Evolutionary conservation across 345 rosid genomes (phyloP), one percentile per base, ranked within the genome.

Genomic region (Eucalyptus sp.): DNA sequence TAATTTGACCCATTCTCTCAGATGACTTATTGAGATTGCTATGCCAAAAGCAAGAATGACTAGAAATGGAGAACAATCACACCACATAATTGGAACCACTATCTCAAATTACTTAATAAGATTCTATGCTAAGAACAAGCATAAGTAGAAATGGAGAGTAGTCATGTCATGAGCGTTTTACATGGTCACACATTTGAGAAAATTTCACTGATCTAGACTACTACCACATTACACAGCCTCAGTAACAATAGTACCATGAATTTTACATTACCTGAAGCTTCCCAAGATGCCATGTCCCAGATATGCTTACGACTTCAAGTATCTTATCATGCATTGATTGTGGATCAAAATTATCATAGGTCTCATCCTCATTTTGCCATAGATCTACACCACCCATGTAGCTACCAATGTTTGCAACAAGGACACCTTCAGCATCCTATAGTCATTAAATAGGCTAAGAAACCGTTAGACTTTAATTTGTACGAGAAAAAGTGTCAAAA

Each of bases 231-330:
- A 51, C 41, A 51, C 29, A 86, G 18, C 48, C 48, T 43, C 60
- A 18, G 76, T 29, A 43, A 27, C 46, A 41, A 29, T 41, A 50
- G 58, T 41, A 41, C 37, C n/a, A 25, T 3, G n/a, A 54, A 46
- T n/a, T 16, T 13, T 37, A 90, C 62, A 64, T 84, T 91, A 96
- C 98, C 97, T 97, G 99, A 90, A 97, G 97, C 91, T 91, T 97
- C 87, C 99, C 98, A 68, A 96, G 98, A 89, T 97, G 99, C 99
- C 98, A 97, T n/a, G 97, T 95, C 86, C 98, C 98, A 86, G 98
- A 96, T 88, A 97, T 95, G 93, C 98, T 95, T 86, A 96, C 98
- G 54, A 97, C 98, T 89, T 97, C 98, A 10, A 97, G 93, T 88
- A 96, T 87, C 91, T 95, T 95, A 91, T 95, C 99, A 66, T 96